phyloP scores from a whole-genome alignment of 2,329 filamentous ascomycete genomes.

The Niveomyces coronatus region DNA sequence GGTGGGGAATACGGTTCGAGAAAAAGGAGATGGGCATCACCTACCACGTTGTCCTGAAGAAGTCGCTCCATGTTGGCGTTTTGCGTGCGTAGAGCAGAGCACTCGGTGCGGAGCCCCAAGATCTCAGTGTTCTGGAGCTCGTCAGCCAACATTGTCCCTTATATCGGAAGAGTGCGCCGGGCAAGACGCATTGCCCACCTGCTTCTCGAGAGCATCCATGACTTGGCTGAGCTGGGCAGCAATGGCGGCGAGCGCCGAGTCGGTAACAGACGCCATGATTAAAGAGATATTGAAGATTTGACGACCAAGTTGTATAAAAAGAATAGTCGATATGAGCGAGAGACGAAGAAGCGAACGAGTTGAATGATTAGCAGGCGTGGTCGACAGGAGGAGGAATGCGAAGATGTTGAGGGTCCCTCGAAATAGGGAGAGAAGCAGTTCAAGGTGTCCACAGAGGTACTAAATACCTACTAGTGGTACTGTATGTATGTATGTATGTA shows the following conservation, averaged over 20 bases:
- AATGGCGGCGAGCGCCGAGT: conserved; percentile 10
- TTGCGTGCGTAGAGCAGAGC: conserved; percentile 15
- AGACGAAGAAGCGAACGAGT: conserved; percentile 8
- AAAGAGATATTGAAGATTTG: not conserved
- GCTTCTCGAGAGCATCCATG: conserved; percentile 11
- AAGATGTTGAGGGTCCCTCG: not conserved
- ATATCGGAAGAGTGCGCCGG: conserved; percentile 1
- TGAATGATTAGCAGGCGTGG: conserved; percentile 3
- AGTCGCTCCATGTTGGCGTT: conserved; percentile 16
- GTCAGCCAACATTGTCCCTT: too few species aligned
- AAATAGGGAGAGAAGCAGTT: conserved; percentile 8
- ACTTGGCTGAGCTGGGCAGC: conserved; percentile 10
- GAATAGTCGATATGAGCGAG: conserved; percentile 7
- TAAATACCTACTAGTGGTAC: conserved; percentile 5
- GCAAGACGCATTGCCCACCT: conserved; percentile 7
- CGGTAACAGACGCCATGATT: conserved; percentile 10
- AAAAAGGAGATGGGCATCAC: conserved; percentile 8
- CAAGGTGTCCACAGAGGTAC: conserved; percentile 10
- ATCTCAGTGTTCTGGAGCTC: conserved; percentile 15
- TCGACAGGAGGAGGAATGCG: conserved; percentile 8
- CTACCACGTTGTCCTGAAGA: conserved; percentile 14
- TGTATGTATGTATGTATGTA: too few species aligned
- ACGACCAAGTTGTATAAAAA: conserved; percentile 3
- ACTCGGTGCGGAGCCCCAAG: conserved; percentile 15
- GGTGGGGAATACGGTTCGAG: conserved; percentile 2